Evolutionary conservation across 2,329 filamentous ascomycete species (phyloP).

Genomic region (Ustilaginoidea virens): DNA sequence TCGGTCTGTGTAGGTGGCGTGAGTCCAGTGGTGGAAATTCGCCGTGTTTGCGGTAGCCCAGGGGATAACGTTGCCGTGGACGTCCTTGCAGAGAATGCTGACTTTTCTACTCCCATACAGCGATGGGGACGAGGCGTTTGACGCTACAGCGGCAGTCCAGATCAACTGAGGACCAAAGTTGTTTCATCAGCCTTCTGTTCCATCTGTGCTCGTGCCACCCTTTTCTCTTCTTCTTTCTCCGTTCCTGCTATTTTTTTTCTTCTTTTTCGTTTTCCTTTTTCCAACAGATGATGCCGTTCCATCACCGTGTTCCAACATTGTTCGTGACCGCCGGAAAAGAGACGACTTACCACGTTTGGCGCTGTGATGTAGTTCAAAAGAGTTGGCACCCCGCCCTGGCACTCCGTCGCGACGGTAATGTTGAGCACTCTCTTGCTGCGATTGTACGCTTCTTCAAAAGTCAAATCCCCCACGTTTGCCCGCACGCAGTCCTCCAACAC

Average conservation of each 20-base stretch:
- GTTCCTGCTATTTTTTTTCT: too few species aligned
- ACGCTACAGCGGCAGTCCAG: conserved; percentile 64
- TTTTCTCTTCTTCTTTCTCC: too few species aligned
- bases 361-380: conserved; percentile 86
- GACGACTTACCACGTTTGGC: conserved; percentile 70
- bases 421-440: conserved; percentile 78
- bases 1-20: conserved; percentile 48
- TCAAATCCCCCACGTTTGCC: conserved; percentile 74
- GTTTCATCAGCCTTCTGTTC: too few species aligned
- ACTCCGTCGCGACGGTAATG: conserved; percentile 72
- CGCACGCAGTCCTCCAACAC: conserved; percentile 74
- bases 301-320: too few species aligned
- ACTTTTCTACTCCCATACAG: conserved; percentile 50
- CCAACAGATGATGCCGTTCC: too few species aligned
- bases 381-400: conserved; percentile 62
- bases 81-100: conserved; percentile 62
- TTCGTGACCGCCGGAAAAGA: background rate
- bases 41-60: conserved; percentile 51
- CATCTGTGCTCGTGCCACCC: too few species aligned
- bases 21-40: conserved; percentile 53
- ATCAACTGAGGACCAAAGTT: conserved; percentile 51
- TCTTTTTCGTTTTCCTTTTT: too few species aligned
- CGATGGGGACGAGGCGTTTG: conserved; percentile 50
- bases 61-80: conserved; percentile 54
- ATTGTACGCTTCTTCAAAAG: conserved; percentile 83